A percentile compares a stretch with the other conserved stretches of the same genome.
These are phyloP conservation scores for Eutypa lata DNA, from an alignment of 2,329 filamentous ascomycete genomes.

Conservation along the genomic window DNA sequence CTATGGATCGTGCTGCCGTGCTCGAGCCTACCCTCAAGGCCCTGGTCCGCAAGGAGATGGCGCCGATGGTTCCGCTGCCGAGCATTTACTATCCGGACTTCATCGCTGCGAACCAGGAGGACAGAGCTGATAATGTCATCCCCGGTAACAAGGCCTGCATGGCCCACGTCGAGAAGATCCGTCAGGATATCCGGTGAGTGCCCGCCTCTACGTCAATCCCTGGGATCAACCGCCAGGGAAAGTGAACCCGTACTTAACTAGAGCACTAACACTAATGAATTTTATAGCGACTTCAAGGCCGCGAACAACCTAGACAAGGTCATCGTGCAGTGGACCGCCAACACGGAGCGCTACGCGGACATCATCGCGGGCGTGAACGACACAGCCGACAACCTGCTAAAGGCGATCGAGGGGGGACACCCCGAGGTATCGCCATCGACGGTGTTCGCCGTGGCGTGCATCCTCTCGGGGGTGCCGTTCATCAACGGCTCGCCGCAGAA, in stretches of 20 bases:
- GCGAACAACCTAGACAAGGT: constrained; percentile 86
- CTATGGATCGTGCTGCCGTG: constrained; percentile 95
- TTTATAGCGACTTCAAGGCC: constrained; percentile 76
- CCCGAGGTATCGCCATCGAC: constrained; percentile 93
- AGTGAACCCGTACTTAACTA: too few species aligned
- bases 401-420: constrained; percentile 82
- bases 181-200: constrained; percentile 89
- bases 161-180: constrained; percentile 89
- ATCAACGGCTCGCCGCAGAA: constrained; percentile 99
- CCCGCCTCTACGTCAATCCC: too few species aligned
- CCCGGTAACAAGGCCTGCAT: constrained; percentile 78
- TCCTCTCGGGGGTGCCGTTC: constrained; percentile 86
- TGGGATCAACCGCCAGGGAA: too few species aligned
- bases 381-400: constrained; percentile 89
- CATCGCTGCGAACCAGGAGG: constrained; percentile 97
- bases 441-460: constrained; percentile 90
- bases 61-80: constrained; percentile 80
- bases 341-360: constrained; percentile 95
- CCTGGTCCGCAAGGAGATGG: constrained; percentile 90
- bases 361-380: constrained; percentile 88
- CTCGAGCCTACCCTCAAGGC: constrained; percentile 93
- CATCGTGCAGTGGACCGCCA: constrained; percentile 97
- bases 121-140: constrained; percentile 88
- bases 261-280: not conserved
- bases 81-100: constrained; percentile 99